Conservation (phyloP, 2,329 filamentous ascomycete species). For the Neurospora sp. region DNA sequence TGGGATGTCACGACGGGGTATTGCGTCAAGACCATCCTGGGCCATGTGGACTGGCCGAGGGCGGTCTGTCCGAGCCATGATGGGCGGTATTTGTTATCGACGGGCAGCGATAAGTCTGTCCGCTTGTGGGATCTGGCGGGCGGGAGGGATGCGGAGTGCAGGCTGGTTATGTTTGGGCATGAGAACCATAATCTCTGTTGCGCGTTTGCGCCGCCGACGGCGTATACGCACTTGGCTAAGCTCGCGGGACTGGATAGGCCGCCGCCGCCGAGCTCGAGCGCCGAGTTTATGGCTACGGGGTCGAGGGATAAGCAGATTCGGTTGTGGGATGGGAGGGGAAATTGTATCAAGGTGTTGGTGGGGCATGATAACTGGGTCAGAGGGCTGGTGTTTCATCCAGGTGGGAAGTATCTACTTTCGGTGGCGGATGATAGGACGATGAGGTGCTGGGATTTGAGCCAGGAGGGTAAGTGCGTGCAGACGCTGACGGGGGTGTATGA, state of each 20-base stretch:
- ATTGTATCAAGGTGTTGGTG: conserved; percentile 68
- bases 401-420: conserved; percentile 78
- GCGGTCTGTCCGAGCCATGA: conserved; percentile 77
- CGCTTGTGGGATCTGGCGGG: conserved; percentile 74
- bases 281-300: conserved; percentile 78
- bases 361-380: conserved; percentile 94
- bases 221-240: conserved; percentile 65
- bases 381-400: conserved; percentile 75
- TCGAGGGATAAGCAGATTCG: conserved; percentile 82
- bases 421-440: conserved; percentile 83
- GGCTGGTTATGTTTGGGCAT: conserved; percentile 71
- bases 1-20: conserved; percentile 91
- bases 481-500: conserved; percentile 64
- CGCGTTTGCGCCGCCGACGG: conserved; percentile 66
- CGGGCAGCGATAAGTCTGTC: conserved; percentile 72
- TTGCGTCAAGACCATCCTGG: conserved; percentile 77
- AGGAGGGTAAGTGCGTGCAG: conserved; percentile 83
- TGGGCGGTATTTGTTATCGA: conserved; percentile 70
- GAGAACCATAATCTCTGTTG: conserved; percentile 81
- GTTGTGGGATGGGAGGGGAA: conserved; percentile 77
- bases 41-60: conserved; percentile 79
- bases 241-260: conserved; percentile 75
- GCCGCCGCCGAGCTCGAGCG: conserved; percentile 59
- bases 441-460: conserved; percentile 82
- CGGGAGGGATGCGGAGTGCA: conserved; percentile 52